Evolutionary conservation across 2,329 filamentous ascomycete genomes (phyloP), one percentile per base, ranked within the genome.

Genomic region (Ceratocystis eucalypticola): DNA sequence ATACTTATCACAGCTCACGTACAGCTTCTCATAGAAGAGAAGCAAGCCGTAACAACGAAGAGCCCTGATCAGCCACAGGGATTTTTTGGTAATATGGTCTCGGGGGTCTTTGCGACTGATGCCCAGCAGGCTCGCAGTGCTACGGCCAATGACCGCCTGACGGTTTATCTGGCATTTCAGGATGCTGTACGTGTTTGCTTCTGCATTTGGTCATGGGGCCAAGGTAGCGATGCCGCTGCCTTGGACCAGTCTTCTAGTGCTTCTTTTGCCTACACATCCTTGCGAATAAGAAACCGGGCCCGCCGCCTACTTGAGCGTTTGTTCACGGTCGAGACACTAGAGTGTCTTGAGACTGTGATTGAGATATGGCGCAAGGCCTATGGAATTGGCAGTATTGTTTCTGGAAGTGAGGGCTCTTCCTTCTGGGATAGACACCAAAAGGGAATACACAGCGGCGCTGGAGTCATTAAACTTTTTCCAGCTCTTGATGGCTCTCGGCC

Each of bases 1-100:
- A 87, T 96, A 28, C 79, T 99, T 67, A 92, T 92, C 20, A 85
- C 86, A 71, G 91, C 88, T 3, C 94, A 99, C 74, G 89, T 96
- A 71, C 87, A 87, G 67, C 79, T 97, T 22, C 77, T 92, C 63
- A 79, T 82, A 28, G 91, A 96, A 71, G 91, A 96, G 75, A 83
- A 85, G 50, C 84, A 83, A 69, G 80, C 82, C 55, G 84, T 86
- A 66, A 78, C 84, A 44, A 78, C 81, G 55, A 96, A 96, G 76
- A 87, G 85, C 68, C 89, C 91, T 25, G 89, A 95, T 72, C 88
- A 90, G 70, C 84, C 87, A 15, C 89, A 92, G 73, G 87, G 91
- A 4, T 93, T 96, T 73, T 96, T 97, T 72, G 91, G 91, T 57
- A 96, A 90, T 71, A 96, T 96, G 84, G 89, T 96, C 1, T 94